These are phyloP conservation scores for Colletotrichum sp. DNA, from an alignment of 2,329 filamentous ascomycete species.

Conservation along the genomic window DNA sequence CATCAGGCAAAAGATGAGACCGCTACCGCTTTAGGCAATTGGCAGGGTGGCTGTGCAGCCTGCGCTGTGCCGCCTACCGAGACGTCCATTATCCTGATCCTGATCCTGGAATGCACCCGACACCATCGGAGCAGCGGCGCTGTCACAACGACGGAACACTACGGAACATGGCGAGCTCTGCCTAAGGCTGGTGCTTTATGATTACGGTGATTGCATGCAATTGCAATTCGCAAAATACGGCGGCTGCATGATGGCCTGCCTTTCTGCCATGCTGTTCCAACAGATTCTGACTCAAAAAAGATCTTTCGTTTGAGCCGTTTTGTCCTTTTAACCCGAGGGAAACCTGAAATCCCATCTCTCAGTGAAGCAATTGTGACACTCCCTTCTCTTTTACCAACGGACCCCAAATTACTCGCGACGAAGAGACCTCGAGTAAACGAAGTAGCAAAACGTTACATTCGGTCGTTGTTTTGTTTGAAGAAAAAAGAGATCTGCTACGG, in stretches of 20 bases:
- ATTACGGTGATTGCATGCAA: not conserved
- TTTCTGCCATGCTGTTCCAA: not conserved
- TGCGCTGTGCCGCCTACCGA: not conserved
- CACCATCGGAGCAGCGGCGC: not conserved
- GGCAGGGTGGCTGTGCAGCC: not conserved
- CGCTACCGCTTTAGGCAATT: conserved; percentile 4
- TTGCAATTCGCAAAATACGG: not conserved
- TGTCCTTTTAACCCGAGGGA: not conserved
- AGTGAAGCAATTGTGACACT: not conserved
- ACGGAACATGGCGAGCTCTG: not conserved
- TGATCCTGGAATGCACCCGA: not conserved
- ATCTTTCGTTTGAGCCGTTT: not conserved
- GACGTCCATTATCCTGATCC: not conserved
- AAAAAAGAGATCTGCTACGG: not conserved
- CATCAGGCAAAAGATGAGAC: not conserved
- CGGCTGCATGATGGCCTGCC: not conserved
- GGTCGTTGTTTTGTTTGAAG: conserved; percentile 7
- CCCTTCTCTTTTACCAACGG: not conserved
- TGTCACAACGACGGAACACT: not conserved
- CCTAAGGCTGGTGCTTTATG: not conserved
- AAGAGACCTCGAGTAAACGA: not conserved
- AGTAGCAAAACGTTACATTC: not conserved
- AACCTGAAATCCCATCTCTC: not conserved
- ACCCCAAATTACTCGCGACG: not conserved
- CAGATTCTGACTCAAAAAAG: not conserved